These are phyloP conservation scores for Deuterostichococcus epilithicus DNA, from an alignment of 139 green algal species.

Conservation along the genomic window DNA sequence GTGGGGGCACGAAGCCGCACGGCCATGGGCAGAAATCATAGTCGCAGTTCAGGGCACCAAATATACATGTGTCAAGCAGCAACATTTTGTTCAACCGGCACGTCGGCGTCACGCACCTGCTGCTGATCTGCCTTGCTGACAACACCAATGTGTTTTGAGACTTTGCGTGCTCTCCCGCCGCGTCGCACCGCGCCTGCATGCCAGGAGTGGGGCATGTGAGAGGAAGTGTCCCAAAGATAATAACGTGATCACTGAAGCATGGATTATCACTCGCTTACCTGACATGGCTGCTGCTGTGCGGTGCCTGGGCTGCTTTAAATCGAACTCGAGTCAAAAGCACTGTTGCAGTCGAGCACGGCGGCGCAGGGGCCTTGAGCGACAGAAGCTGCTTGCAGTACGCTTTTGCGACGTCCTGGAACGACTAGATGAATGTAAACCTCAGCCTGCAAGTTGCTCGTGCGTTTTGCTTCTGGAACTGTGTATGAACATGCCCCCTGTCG, in stretches of 20 bases:
- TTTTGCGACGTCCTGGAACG: too few species aligned
- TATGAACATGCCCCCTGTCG: too few species aligned
- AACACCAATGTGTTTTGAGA: neutral
- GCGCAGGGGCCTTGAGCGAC: too few species aligned
- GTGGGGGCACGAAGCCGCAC: too few species aligned
- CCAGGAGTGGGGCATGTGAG: neutral
- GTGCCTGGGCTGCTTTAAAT: too few species aligned
- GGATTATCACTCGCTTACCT: neutral
- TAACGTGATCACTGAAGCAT: too few species aligned
- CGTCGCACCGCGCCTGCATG: neutral
- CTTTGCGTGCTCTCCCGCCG: neutral
- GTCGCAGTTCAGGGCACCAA: neutral
- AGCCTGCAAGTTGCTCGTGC: too few species aligned
- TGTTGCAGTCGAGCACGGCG: too few species aligned
- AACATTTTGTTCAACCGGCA: neutral
- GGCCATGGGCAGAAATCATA: neutral
- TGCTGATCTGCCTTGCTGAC: neutral
- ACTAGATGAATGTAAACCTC: too few species aligned
- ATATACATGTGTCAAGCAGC: neutral
- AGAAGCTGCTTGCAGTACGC: too few species aligned
- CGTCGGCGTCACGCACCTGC: neutral
- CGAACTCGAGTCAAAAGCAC: too few species aligned
- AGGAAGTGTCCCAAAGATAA: neutral
- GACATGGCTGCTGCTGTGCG: neutral
- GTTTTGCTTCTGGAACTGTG: too few species aligned